Evolutionary conservation across 140 eudicot genomes (phyloP).

Genomic region (Cichorium intybus): DNA sequence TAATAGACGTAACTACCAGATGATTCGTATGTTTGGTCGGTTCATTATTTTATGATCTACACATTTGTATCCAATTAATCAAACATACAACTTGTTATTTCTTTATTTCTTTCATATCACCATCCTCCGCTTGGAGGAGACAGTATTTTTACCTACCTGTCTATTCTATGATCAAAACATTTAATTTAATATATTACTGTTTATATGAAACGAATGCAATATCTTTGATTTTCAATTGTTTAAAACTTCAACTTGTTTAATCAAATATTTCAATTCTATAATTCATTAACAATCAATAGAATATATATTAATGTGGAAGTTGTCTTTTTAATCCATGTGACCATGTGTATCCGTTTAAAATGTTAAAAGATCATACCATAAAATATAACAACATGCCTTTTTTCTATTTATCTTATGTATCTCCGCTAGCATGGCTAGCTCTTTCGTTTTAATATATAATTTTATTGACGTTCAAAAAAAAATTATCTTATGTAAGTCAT

Average conservation of each 20-base stretch:
- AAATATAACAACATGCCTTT: too few relatives aligned
- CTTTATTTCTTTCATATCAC: constrained; percentile 12
- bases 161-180: neutral
- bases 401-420: too few relatives aligned
- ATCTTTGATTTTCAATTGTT: neutral
- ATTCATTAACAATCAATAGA: neutral
- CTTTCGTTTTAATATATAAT: too few relatives aligned
- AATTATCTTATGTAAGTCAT: too few relatives aligned
- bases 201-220: neutral
- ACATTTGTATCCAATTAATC: constrained; percentile 21
- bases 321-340: too few relatives aligned
- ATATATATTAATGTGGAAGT: too few relatives aligned
- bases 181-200: neutral
- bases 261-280: neutral
- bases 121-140: constrained; percentile 24
- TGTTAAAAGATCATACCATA: too few relatives aligned
- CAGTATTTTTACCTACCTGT: constrained; percentile 16
- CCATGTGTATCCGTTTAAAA: too few relatives aligned
- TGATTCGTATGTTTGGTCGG: constrained; percentile 32
- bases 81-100: constrained; percentile 20
- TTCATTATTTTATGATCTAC: constrained; percentile 8
- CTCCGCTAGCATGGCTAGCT: too few relatives aligned
- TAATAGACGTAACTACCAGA: neutral
- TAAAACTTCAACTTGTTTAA: neutral
- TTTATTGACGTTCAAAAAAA: too few relatives aligned